A percentile compares a stretch with the other conserved stretches of the same genome.
Evolutionary conservation across 1,284 basidiomycete species (phyloP).

Genomic region (Hortiboletus rubellus): DNA sequence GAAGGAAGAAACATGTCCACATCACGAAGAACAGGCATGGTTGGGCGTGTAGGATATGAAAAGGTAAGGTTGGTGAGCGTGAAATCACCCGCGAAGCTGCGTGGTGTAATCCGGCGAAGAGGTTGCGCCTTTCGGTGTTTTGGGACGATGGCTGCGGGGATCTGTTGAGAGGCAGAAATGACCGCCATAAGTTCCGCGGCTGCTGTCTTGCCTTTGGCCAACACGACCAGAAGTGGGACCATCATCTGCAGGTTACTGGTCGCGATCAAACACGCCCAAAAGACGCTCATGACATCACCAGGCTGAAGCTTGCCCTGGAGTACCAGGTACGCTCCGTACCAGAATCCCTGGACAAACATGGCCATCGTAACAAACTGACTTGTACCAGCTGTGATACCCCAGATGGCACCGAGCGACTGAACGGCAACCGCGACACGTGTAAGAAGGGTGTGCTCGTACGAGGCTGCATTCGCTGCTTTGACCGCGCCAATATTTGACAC

Average conservation of each 20-base stretch:
- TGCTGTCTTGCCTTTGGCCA: conserved; percentile 78
- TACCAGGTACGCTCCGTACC: conserved; percentile 91
- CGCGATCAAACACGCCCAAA: conserved; percentile 94
- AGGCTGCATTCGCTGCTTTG: conserved; percentile 91
- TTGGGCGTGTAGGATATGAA: conserved; percentile 72
- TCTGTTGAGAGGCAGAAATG: conserved; percentile 23
- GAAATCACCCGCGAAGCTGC: conserved; percentile 73
- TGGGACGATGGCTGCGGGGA: conserved; percentile 10
- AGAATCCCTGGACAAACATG: conserved; percentile 97
- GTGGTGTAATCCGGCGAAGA: conserved; percentile 62
- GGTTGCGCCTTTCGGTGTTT: conserved; percentile 27
- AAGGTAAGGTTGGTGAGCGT: conserved; percentile 79
- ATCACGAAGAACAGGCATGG: conserved; percentile 47
- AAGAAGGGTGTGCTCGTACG: conserved; percentile 58
- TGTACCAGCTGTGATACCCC: conserved; percentile 71
- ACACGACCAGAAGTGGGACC: conserved; percentile 74
- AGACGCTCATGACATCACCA: conserved; percentile 90
- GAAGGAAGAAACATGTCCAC: conserved; percentile 66
- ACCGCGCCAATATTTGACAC: conserved; percentile 85
- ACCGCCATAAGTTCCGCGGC: conserved; percentile 32
- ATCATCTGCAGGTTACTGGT: conserved; percentile 84
- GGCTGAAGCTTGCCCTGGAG: conserved; percentile 64
- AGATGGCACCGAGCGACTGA: conserved; percentile 63
- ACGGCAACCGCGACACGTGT: conserved; percentile 48
- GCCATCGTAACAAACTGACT: conserved; percentile 81